Conservation (phyloP, 108 stramenopile species). For the Epithemia pelagica region DNA sequence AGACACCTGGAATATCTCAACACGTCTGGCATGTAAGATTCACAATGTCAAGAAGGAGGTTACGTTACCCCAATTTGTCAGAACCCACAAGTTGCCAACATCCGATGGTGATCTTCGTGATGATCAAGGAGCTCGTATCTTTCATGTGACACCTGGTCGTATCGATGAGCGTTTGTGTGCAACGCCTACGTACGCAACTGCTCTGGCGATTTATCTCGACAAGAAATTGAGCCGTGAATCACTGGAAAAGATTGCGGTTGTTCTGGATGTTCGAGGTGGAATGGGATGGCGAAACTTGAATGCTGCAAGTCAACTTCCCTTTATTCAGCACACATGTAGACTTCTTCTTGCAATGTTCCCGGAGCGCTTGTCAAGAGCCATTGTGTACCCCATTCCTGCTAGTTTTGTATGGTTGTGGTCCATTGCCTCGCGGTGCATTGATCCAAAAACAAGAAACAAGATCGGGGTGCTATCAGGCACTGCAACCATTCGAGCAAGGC, state of each 20-base stretch:
- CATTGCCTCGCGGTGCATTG: constrained; percentile 43
- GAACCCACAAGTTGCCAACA: too few species aligned
- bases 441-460: constrained; percentile 46
- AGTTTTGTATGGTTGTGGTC: constrained; percentile 33
- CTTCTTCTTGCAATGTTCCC: constrained; percentile 54
- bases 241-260: constrained; percentile 40
- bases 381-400: constrained; percentile 61
- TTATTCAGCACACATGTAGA: constrained; percentile 36
- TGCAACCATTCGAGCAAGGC: constrained; percentile 22
- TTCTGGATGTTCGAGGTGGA: constrained; percentile 67
- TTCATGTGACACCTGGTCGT: constrained; percentile 55
- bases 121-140: constrained; percentile 35
- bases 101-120: too few species aligned
- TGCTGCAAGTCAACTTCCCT: constrained; percentile 46
- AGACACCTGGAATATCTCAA: too few species aligned
- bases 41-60: too few species aligned
- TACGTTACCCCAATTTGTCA: too few species aligned
- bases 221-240: constrained; percentile 33
- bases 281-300: constrained; percentile 66
- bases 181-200: constrained; percentile 54
- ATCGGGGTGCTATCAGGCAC: constrained; percentile 29
- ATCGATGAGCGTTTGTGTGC: constrained; percentile 48
- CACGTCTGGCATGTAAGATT: too few species aligned
- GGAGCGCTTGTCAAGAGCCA: constrained; percentile 46
- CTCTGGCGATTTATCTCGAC: constrained; percentile 62